Conservation (phyloP, 2,329 filamentous ascomycete species). For the Colletotrichum costaricense region DNA sequence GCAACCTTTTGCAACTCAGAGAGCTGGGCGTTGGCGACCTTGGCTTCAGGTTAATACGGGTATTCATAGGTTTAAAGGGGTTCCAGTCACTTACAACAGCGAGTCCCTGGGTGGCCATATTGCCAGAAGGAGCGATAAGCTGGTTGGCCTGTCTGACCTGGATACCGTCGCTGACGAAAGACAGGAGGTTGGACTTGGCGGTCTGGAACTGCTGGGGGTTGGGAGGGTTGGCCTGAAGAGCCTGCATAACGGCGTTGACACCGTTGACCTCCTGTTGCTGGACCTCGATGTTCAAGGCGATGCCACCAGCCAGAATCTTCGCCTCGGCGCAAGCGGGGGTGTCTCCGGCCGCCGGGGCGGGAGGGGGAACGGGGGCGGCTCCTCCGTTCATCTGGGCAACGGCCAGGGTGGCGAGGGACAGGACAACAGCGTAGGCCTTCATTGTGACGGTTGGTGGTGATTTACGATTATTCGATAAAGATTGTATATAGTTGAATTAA, state of each 20-base stretch:
- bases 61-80: fast-evolving
- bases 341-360: slow-evolving; percentile 12
- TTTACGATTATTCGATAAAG: slow-evolving; percentile 4
- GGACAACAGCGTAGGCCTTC: slow-evolving; percentile 31
- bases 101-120: slow-evolving; percentile 20
- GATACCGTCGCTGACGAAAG: slow-evolving; percentile 34
- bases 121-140: slow-evolving; percentile 30
- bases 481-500: slow-evolving; percentile 14
- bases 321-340: slow-evolving; percentile 33
- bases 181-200: slow-evolving; percentile 34
- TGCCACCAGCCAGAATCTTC: slow-evolving; percentile 33
- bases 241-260: slow-evolving; percentile 22
- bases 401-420: slow-evolving; percentile 23
- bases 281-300: slow-evolving; percentile 32
- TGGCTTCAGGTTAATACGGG: background rate
- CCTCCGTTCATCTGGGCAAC: slow-evolving; percentile 3
- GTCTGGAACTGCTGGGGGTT: slow-evolving; percentile 34
- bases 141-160: slow-evolving; percentile 33
- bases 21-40: slow-evolving; percentile 34
- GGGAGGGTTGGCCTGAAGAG: slow-evolving; percentile 26
- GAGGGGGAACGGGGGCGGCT: slow-evolving; percentile 1
- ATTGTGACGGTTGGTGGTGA: background rate
- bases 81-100: slow-evolving; percentile 19
- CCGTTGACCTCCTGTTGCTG: slow-evolving; percentile 32
- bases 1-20: slow-evolving; percentile 30